Evolutionary conservation across 2,329 filamentous ascomycete species (phyloP), one percentile per base, ranked within the genome.

Genomic region (Monosporascus cannonballus): DNA sequence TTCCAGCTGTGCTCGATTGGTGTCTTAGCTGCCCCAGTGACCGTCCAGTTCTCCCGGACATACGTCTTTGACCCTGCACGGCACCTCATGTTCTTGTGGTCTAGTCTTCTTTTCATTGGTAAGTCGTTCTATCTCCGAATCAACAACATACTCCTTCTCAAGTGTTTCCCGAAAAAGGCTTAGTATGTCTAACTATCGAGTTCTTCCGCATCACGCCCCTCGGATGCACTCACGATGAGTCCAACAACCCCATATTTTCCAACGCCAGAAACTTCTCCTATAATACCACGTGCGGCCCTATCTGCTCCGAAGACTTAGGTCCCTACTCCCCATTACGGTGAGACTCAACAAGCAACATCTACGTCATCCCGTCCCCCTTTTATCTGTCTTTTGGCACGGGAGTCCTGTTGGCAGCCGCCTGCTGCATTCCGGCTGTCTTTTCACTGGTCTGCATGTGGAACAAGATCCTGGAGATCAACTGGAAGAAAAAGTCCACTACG

Each of bases 11-110:
- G 84, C 54, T 76, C 84, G 0, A 83, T 88, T 38, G 84, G 82
- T 14, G 83, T 87, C 17, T 59, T 88, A 4, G 80, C 82, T 1
- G 84, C 81, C 4, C 85, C 84, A 0, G 74, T 83, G 0, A 85
- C 83, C 0, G 82, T 84, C 22, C 75, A 77, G 55, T 65, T 84
- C 44, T 87, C 84, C 1, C 69, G 69, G 17, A 87, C 84, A 0
- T 87, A 87, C 61, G 87, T 86, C 62, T 74, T 81, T 50, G 76
- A 80, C 22, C 80, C 80, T 0, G 84, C 83, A 2, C 74, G 84
- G 37, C 86, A 86, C 56, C 77, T 80, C 45, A 86, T 88, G 51
- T 87, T 87, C 58, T 36, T 85, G 0, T 88, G 85, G 84, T 83
- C 82, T 0, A 73, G 74, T 4, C 69, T 87, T 2, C 67, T 87